Conservation (phyloP, 768 basidiomycete genomes). For the Clitopilus hobsonii region DNA sequence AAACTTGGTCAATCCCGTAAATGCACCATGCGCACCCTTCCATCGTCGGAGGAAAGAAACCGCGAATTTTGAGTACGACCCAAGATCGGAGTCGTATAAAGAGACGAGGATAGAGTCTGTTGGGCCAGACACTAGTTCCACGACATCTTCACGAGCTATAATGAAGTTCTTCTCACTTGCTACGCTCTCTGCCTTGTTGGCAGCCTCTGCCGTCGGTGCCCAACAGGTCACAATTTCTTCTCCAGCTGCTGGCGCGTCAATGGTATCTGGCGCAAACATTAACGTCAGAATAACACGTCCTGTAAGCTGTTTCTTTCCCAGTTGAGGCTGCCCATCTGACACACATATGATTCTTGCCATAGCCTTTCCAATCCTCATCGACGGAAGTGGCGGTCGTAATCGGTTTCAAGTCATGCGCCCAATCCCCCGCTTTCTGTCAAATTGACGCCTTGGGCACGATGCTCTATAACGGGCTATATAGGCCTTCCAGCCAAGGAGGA, state of each 20-base stretch:
- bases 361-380: slow-evolving; percentile 12
- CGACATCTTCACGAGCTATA: not conserved
- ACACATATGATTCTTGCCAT: not conserved
- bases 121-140: too few relatives aligned
- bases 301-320: not conserved
- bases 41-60: too few relatives aligned
- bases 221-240: not conserved
- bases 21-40: too few relatives aligned
- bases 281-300: not conserved
- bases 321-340: not conserved
- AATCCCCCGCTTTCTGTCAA: slow-evolving; percentile 7
- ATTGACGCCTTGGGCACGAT: slow-evolving; percentile 32
- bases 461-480: slow-evolving; percentile 42
- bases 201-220: not conserved
- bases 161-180: not conserved
- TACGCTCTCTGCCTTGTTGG: not conserved
- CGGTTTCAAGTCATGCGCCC: slow-evolving; percentile 31
- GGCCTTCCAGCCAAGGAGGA: slow-evolving; percentile 25
- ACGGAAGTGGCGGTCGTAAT: slow-evolving; percentile 43
- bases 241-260: not conserved
- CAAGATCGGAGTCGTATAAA: too few relatives aligned
- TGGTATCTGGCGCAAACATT: not conserved
- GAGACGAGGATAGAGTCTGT: too few relatives aligned
- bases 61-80: too few relatives aligned
- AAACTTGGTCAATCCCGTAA: too few relatives aligned